Base-by-base conservation (phyloP, 106 monocot species). In the Xerophyta viscosa region DNA sequence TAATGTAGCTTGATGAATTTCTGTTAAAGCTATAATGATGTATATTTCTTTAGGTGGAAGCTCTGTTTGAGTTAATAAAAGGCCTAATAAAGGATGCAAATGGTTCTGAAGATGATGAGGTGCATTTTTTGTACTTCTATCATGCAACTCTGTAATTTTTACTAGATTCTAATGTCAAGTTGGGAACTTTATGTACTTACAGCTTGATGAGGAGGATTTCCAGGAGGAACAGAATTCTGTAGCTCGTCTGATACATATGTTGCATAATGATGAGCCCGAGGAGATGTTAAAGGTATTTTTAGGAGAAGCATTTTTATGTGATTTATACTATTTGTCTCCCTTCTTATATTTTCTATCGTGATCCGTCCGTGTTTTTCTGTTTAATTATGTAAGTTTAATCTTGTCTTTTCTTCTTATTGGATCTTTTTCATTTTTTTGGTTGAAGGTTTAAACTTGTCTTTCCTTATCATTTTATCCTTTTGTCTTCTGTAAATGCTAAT, bases 201-300 rank as follows among this genome's bases (percentile, higher is more conserved):
- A 91, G 91, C 69, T 86, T 77, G 96, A 98, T 67, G 96, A 98
- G 61, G 96, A 98, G 50, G 96, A 98, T 69, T 98, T 98, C 66
- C 89, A 89, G 60, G 96, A 98, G 79, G 96, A 98, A 46, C 96
- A 98, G 48, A 98, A 98, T 25, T 98, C 96, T 71, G 96, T 98
- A 44, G 89, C 96, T 17, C 86, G 96, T 57, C 82, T 98, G 5
- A 90, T 98, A 71, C 96, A 98, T 48, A 90, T 86, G 96, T 53
- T 98, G 56, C 42, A 90, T 43, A 98, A 84, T 72, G 89, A 98
- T 67, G 82, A 89, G 51, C 76, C 81, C 25, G 82, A 86, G 44
- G 89, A 98, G 74, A 98, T 90, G 96, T 51, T 98, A 53, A 73
- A 89, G 96, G 94, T 96, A 80, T 10, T 24, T 24, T 3, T n/a